These are phyloP conservation scores for Rosa multiflora DNA, from an alignment of 306 rosid species.

Conservation along the genomic window DNA sequence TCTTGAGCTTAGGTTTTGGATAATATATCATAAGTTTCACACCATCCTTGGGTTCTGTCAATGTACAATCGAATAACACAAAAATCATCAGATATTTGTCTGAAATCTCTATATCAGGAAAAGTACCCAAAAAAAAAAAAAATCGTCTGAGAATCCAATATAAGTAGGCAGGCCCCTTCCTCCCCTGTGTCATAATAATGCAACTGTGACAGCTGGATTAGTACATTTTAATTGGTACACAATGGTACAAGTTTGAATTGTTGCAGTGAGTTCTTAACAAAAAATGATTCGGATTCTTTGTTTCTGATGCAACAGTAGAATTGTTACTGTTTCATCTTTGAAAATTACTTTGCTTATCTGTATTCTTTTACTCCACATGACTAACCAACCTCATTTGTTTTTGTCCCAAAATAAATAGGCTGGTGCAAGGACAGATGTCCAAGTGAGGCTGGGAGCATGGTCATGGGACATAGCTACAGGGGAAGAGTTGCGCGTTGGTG, in stretches of 20 bases:
- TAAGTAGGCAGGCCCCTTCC: constrained; percentile 7
- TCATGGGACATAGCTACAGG: constrained; percentile 84
- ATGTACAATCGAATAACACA: not conserved
- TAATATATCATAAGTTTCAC: not conserved
- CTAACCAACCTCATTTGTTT: constrained; percentile 15
- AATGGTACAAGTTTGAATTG: constrained; percentile 10
- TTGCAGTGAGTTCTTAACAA: constrained; percentile 22
- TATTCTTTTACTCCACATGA: constrained; percentile 20
- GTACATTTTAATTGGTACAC: constrained; percentile 6
- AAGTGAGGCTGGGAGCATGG: constrained; percentile 88
- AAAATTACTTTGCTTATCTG: constrained; percentile 4
- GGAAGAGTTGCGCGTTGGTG: constrained; percentile 93
- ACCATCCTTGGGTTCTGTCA: not conserved
- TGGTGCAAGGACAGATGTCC: constrained; percentile 51
- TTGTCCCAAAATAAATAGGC: constrained; percentile 45
- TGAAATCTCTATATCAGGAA: not conserved
- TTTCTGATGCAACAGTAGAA: constrained; percentile 10
- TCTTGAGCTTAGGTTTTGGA: not conserved
- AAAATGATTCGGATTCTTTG: constrained; percentile 13
- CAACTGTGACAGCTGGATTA: constrained; percentile 26
- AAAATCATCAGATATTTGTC: constrained; percentile 4
- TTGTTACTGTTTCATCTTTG: constrained; percentile 12
- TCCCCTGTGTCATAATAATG: constrained; percentile 17
- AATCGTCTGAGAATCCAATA: constrained; percentile 1
- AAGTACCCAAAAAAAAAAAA: too few relatives aligned